These are phyloP conservation scores for Pleodorina starrii DNA, from an alignment of 139 green algal genomes.

Conservation along the genomic window DNA sequence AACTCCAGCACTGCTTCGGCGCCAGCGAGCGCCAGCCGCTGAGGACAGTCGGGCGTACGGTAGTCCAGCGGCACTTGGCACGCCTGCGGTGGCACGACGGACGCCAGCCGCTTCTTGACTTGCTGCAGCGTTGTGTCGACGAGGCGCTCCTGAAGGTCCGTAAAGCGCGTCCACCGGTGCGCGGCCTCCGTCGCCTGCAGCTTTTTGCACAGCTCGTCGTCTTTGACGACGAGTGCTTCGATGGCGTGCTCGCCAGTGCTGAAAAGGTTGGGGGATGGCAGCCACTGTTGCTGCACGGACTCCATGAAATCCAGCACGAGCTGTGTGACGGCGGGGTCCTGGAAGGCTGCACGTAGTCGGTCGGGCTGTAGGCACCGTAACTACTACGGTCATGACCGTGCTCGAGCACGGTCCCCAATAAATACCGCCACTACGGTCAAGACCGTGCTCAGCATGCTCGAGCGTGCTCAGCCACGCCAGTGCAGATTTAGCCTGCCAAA, in stretches of 20 bases:
- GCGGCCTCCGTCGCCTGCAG: background rate
- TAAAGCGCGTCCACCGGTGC: background rate
- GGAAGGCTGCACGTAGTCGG: background rate
- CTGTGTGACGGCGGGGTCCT: background rate
- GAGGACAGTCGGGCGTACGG: no score
- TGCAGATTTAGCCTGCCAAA: no score
- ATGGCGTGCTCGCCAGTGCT: background rate
- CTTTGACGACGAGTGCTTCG: background rate
- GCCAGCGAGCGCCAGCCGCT: background rate
- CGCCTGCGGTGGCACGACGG: no score
- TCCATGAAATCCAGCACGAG: constrained; percentile 2
- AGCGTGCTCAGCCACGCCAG: no score
- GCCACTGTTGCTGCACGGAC: background rate
- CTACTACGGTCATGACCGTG: no score
- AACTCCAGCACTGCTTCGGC: background rate
- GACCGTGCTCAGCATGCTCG: no score
- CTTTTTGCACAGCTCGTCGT: background rate
- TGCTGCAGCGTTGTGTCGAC: background rate
- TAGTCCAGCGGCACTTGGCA: background rate
- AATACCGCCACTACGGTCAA: no score
- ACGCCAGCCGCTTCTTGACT: background rate
- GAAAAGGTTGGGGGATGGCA: background rate
- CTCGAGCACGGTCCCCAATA: no score
- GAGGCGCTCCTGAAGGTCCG: background rate
- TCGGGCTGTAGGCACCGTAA: background rate